Evolutionary conservation across 371 early-diverging fungal species (phyloP).

Genomic region (Rhizomucor miehei): DNA sequence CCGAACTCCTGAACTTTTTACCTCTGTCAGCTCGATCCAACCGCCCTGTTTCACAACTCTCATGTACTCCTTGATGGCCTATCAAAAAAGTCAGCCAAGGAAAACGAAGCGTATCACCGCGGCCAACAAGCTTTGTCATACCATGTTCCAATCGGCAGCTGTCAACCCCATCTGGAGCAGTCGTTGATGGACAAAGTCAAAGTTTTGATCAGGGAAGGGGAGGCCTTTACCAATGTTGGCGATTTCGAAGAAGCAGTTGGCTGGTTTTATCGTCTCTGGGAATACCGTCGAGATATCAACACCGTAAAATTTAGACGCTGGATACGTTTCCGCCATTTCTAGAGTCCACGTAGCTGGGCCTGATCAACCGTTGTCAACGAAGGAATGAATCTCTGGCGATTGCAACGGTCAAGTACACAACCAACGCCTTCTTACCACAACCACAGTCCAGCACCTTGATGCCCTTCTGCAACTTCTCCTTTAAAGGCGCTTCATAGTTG

Average conservation of each 20-base stretch:
- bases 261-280: conserved; percentile 11
- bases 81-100: not conserved
- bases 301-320: conserved; percentile 15
- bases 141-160: conserved; percentile 19
- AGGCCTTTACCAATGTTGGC: conserved; percentile 52
- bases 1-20: not conserved
- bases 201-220: conserved; percentile 49
- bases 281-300: conserved; percentile 16
- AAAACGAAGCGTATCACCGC: too few relatives aligned
- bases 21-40: conserved; percentile 19
- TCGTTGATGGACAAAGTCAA: conserved; percentile 57
- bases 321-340: conserved; percentile 22
- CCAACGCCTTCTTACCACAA: conserved; percentile 10
- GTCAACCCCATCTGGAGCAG: conserved; percentile 32
- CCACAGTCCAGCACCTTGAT: conserved; percentile 18
- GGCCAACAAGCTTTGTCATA: too few relatives aligned
- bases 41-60: conserved; percentile 21
- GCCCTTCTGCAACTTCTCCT: conserved; percentile 11
- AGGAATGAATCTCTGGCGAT: too few relatives aligned
- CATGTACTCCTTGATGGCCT: conserved; percentile 11
- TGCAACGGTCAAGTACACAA: not conserved
- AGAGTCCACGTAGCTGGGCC: conserved; percentile 30
- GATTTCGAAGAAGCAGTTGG: conserved; percentile 40
- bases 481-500: conserved; percentile 13
- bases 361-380: too few relatives aligned